Percentiles rank a stretch among this genome's conserved stretches.
Evolutionary conservation across 768 basidiomycete genomes (phyloP).

Genomic region (Suillus occidentalis): DNA sequence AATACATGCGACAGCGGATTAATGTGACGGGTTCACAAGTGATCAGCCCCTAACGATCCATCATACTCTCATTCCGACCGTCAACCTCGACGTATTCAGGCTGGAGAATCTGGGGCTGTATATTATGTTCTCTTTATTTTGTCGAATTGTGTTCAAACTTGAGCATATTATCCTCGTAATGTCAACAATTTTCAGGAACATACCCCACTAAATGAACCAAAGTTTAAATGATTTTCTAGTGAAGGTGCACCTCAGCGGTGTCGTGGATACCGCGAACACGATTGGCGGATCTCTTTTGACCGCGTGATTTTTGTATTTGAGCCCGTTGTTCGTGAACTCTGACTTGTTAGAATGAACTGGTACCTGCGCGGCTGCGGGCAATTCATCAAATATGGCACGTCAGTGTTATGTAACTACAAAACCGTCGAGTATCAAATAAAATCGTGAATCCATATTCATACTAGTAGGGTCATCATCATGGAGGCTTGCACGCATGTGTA

Average conservation of each 20-base stretch:
- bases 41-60: neutral
- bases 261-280: neutral
- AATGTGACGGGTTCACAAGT: neutral
- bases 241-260: neutral
- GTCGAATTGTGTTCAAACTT: neutral
- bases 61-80: neutral
- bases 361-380: too few relatives aligned
- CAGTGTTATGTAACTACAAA: too few relatives aligned
- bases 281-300: neutral
- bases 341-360: too few relatives aligned
- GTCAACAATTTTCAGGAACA: neutral
- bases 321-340: too few relatives aligned
- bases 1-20: neutral
- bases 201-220: neutral
- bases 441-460: too few relatives aligned
- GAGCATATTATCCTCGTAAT: neutral
- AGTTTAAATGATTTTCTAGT: neutral
- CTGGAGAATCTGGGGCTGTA: too few relatives aligned
- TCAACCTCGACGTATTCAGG: neutral
- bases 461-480: too few relatives aligned
- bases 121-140: neutral
- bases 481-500: too few relatives aligned
- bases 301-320: neutral
- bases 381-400: too few relatives aligned
- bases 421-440: too few relatives aligned